Percentiles rank a stretch among this genome's conserved stretches.
Conservation (phyloP, 2,329 filamentous ascomycete genomes). For the Sporothrix euskadiensis region DNA sequence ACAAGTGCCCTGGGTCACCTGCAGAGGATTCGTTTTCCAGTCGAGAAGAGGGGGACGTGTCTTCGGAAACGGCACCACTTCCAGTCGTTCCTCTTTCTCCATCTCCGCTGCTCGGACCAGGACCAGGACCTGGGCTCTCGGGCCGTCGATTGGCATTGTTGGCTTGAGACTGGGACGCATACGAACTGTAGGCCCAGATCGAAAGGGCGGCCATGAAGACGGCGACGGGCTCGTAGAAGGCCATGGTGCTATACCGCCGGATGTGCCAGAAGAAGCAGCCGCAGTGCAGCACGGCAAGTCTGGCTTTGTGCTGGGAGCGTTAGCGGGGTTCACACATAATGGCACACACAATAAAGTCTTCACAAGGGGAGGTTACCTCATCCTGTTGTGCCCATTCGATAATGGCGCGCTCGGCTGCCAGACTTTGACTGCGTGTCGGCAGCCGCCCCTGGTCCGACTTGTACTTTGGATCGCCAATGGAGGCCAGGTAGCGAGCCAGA, state of each 20-base stretch:
- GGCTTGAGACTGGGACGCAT: not conserved
- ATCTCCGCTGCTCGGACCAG: not conserved
- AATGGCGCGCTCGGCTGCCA: not conserved
- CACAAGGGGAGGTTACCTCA: no score
- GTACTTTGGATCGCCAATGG: not conserved
- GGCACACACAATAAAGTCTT: no score
- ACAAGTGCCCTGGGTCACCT: not conserved
- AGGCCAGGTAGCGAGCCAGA: conserved; percentile 43
- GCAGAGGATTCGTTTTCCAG: no score
- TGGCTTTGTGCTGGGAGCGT: not conserved
- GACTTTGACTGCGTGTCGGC: not conserved
- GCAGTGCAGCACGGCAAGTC: conserved; percentile 9
- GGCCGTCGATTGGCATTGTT: not conserved
- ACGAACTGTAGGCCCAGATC: conserved; percentile 17
- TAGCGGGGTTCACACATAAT: no score
- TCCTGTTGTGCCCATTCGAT: conserved; percentile 13
- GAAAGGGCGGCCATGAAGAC: conserved; percentile 2
- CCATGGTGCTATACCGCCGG: conserved; percentile 1
- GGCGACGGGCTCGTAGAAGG: not conserved
- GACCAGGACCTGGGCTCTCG: not conserved
- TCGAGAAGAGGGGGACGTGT: not conserved
- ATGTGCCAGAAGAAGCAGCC: conserved; percentile 16
- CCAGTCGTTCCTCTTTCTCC: not conserved
- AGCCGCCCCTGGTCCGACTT: not conserved
- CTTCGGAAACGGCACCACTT: not conserved